phyloP scores from a whole-genome alignment of 2,329 filamentous ascomycete genomes.

The Pseudocercospora musae region DNA sequence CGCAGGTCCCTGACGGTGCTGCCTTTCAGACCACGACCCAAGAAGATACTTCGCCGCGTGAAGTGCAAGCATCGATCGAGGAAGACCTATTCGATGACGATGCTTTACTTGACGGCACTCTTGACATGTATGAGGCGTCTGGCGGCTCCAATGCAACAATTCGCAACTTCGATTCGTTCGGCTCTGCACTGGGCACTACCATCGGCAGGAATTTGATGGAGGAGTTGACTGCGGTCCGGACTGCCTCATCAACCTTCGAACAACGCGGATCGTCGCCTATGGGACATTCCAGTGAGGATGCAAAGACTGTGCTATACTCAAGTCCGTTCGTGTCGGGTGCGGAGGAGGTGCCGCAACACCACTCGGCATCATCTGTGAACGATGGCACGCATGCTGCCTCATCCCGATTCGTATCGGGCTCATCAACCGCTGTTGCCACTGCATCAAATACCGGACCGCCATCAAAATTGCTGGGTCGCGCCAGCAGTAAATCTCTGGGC shows the following conservation, averaged over 20 bases:
- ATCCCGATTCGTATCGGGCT: conserved; percentile 7
- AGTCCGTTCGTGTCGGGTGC: conserved; percentile 11
- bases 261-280: not conserved
- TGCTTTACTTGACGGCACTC: conserved; percentile 1
- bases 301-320: conserved; percentile 6
- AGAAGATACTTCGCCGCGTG: not conserved
- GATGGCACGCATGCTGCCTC: not conserved
- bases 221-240: conserved; percentile 30
- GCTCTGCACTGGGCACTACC: conserved; percentile 15
- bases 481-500: conserved; percentile 17
- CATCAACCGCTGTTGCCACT: conserved; percentile 10
- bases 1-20: not conserved
- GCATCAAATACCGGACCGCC: not conserved
- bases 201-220: conserved; percentile 36
- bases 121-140: conserved; percentile 1
- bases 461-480: not conserved
- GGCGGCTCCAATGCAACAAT: conserved; percentile 7
- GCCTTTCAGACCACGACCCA: not conserved
- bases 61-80: not conserved
- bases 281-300: not conserved
- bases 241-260: not conserved
- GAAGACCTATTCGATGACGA: conserved; percentile 1
- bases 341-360: not conserved
- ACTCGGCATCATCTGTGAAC: not conserved
- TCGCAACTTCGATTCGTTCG: conserved; percentile 27